Evolutionary conservation across 192 early-diverging fungal genomes (phyloP).

Genomic region (Neocallimastix lanati): DNA sequence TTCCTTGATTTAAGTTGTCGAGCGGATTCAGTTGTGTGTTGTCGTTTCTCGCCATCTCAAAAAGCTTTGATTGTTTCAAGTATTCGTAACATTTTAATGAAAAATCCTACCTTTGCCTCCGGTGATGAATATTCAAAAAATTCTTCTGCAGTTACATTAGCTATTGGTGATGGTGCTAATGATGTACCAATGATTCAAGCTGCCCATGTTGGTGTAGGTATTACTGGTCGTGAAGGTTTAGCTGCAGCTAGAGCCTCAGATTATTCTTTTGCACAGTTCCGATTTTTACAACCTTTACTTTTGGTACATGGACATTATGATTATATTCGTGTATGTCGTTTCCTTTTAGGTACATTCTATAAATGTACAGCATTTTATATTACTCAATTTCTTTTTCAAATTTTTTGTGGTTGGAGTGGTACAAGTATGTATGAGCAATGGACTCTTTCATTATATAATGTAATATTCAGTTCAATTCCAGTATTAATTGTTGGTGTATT

Average conservation of each 20-base stretch:
- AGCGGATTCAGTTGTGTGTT: conserved; percentile 5
- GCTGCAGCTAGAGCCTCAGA: conserved; percentile 34
- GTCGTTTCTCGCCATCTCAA: conserved; percentile 10
- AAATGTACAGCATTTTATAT: conserved; percentile 66
- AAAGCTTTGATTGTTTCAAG: conserved; percentile 7
- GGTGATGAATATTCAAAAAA: not conserved
- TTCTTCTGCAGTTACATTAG: conserved; percentile 19
- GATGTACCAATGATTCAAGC: conserved; percentile 17
- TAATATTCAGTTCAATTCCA: not conserved
- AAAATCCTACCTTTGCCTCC: conserved; percentile 6
- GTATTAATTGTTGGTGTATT: not conserved
- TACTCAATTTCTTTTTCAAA: conserved; percentile 55
- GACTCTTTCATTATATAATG: conserved; percentile 22
- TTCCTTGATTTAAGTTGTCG: conserved; percentile 8
- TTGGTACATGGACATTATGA: conserved; percentile 30
- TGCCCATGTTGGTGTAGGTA: conserved; percentile 16
- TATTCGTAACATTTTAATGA: conserved; percentile 33
- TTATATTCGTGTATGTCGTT: conserved; percentile 33
- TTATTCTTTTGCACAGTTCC: conserved; percentile 32
- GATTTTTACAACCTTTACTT: conserved; percentile 22
- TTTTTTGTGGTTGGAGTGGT: conserved; percentile 55
- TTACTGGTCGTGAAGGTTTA: conserved; percentile 32
- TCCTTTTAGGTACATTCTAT: conserved; percentile 73
- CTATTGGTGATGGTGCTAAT: conserved; percentile 43
- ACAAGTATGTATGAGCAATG: conserved; percentile 48